A percentile compares a stretch with the other conserved stretches of the same genome.
Evolutionary conservation across 768 basidiomycete genomes (phyloP).

Genomic region (Russula earlei): DNA sequence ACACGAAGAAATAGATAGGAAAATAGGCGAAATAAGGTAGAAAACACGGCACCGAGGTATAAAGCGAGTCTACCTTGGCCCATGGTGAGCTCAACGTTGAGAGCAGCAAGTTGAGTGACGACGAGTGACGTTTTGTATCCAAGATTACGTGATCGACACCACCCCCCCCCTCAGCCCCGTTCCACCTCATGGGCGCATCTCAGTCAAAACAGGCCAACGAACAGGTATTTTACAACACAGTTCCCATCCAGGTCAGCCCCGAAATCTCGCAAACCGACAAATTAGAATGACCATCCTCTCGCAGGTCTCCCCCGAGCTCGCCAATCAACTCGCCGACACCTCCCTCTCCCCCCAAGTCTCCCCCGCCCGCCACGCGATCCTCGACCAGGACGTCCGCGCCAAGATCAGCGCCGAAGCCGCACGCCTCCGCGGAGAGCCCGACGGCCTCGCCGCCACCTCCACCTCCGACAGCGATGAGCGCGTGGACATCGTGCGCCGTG

Average conservation of each 20-base stretch:
- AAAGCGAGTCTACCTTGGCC: background rate
- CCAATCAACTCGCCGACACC: constrained; percentile 67
- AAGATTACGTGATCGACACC: background rate
- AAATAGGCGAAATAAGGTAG: constrained; percentile 34
- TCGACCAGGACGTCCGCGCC: constrained; percentile 65
- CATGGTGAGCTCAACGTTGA: constrained; percentile 1
- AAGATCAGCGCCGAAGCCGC: constrained; percentile 62
- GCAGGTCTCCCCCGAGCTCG: constrained; percentile 78
- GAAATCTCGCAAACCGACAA: background rate
- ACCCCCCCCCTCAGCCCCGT: background rate
- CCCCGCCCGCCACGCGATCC: constrained; percentile 58
- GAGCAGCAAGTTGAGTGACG: too few relatives aligned
- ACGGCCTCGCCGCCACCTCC: constrained; percentile 14
- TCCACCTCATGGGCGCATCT: constrained; percentile 47
- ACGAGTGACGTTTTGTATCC: too few relatives aligned
- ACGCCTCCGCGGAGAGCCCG: constrained; percentile 60
- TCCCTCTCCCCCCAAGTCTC: constrained; percentile 48
- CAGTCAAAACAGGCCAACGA: constrained; percentile 58
- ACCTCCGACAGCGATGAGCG: constrained; percentile 29
- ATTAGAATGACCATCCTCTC: background rate
- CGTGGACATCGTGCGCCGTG: constrained; percentile 57
- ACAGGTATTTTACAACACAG: constrained; percentile 39
- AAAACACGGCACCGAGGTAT: constrained; percentile 22
- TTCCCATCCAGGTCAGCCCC: constrained; percentile 31
- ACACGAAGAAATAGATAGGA: constrained; percentile 43